Evolutionary conservation across 1,284 basidiomycete species (phyloP).

Genomic region (Melampsora larici-populina): DNA sequence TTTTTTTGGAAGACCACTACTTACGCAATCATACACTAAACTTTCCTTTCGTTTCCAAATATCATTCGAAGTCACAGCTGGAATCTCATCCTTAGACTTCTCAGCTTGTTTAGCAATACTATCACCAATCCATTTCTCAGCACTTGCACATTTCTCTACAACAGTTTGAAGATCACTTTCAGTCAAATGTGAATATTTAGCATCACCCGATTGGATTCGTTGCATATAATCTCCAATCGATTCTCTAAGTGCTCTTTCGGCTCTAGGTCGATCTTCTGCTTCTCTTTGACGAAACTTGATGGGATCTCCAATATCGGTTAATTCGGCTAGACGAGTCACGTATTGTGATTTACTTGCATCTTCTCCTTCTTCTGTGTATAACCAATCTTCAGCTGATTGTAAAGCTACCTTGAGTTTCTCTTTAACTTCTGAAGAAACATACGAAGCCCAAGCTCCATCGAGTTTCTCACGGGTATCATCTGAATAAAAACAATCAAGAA

Average conservation of each 20-base stretch:
- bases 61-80: slow-evolving; percentile 72
- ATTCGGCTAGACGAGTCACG: slow-evolving; percentile 69
- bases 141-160: slow-evolving; percentile 62
- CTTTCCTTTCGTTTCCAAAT: slow-evolving; percentile 84
- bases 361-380: slow-evolving; percentile 91
- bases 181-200: slow-evolving; percentile 79
- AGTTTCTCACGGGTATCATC: slow-evolving; percentile 85
- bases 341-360: slow-evolving; percentile 88
- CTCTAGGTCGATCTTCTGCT: slow-evolving; percentile 69
- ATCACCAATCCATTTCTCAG: slow-evolving; percentile 91
- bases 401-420: slow-evolving; percentile 67
- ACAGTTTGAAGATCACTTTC: slow-evolving; percentile 67
- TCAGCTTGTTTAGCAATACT: slow-evolving; percentile 77
- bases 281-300: slow-evolving; percentile 77
- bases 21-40: slow-evolving; percentile 60
- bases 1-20: too few species aligned
- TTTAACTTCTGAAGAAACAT: slow-evolving; percentile 72
- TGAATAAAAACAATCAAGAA: slow-evolving; percentile 7
- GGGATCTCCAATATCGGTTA: slow-evolving; percentile 78
- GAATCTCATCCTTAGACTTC: slow-evolving; percentile 77
- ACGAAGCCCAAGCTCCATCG: slow-evolving; percentile 75
- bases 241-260: slow-evolving; percentile 72
- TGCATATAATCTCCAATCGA: slow-evolving; percentile 75
- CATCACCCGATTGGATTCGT: slow-evolving; percentile 74
- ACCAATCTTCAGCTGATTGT: slow-evolving; percentile 82